Evolutionary conservation across 1,284 basidiomycete species (phyloP).

Genomic region (Anthracocystis walkeri): DNA sequence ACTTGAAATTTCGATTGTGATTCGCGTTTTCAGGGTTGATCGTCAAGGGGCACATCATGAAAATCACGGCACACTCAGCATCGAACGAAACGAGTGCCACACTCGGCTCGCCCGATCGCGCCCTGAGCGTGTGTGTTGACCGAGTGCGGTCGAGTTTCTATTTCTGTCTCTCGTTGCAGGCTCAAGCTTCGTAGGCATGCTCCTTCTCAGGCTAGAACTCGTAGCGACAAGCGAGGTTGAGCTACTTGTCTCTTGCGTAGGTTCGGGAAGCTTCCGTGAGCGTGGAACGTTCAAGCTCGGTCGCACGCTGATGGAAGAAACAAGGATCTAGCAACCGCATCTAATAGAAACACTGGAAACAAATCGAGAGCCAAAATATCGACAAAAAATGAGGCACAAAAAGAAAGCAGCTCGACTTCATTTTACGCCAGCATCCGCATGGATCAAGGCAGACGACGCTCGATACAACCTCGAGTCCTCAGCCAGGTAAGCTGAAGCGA

Average conservation of each 20-base stretch:
- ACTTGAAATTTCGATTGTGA: too few relatives aligned
- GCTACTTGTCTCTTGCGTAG: background rate
- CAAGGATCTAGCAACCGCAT: too few relatives aligned
- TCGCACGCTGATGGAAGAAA: too few relatives aligned
- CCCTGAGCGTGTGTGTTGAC: background rate
- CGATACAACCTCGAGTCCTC: too few relatives aligned
- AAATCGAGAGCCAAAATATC: too few relatives aligned
- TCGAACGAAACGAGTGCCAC: background rate
- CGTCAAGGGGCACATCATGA: constrained; percentile 5
- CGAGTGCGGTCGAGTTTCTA: background rate
- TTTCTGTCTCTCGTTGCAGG: background rate
- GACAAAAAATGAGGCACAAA: too few relatives aligned
- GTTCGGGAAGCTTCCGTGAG: background rate
- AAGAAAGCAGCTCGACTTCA: too few relatives aligned
- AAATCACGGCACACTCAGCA: background rate
- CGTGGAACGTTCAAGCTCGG: constrained; percentile 2
- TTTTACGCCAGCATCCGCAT: too few relatives aligned
- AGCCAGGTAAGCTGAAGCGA: too few relatives aligned
- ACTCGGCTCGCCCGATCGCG: background rate
- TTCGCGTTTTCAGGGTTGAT: constrained; percentile 9
- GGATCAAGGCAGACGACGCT: too few relatives aligned
- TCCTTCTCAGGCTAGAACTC: background rate
- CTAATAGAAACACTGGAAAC: too few relatives aligned
- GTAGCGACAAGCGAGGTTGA: background rate
- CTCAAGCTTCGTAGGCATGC: background rate